These are phyloP conservation scores for Pyrenophora graminea DNA, from an alignment of 2,329 filamentous ascomycete species.

Conservation along the genomic window DNA sequence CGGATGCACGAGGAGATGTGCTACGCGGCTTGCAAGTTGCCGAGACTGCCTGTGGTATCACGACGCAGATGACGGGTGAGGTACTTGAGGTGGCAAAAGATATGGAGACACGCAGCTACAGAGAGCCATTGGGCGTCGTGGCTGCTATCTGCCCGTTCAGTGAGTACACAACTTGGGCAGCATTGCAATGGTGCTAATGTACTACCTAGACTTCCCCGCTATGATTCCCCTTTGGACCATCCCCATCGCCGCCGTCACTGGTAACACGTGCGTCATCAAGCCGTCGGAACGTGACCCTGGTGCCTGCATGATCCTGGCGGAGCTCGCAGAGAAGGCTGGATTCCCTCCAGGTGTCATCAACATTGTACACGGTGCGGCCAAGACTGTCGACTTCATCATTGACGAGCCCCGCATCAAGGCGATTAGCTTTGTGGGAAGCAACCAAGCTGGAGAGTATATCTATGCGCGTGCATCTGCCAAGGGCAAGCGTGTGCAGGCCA, in stretches of 20 bases:
- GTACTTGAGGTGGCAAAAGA: constrained; percentile 84
- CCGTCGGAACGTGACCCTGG: constrained; percentile 85
- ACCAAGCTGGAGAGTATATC: constrained; percentile 89
- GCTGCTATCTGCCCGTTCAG: constrained; percentile 88
- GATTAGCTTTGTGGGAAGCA: constrained; percentile 82
- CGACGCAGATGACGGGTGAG: constrained; percentile 81
- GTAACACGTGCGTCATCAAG: constrained; percentile 84
- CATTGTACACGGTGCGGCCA: constrained; percentile 78
- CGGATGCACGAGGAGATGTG: constrained; percentile 80
- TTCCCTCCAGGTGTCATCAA: constrained; percentile 83
- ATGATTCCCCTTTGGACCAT: constrained; percentile 95
- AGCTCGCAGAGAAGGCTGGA: constrained; percentile 77
- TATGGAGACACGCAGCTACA: constrained; percentile 85
- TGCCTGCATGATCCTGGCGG: constrained; percentile 81
- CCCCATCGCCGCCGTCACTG: constrained; percentile 79
- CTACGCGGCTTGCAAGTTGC: constrained; percentile 82
- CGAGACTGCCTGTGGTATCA: constrained; percentile 78
- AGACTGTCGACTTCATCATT: constrained; percentile 83
- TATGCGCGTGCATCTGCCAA: constrained; percentile 77
- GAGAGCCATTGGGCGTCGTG: constrained; percentile 78
- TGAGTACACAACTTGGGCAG: constrained; percentile 49
- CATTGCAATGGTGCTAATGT: constrained; percentile 26
- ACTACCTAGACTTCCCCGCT: constrained; percentile 73
- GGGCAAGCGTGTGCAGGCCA: constrained; percentile 86
- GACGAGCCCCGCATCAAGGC: constrained; percentile 86